Base-by-base conservation (phyloP, 306 rosid species). In the Cicer pinnatifidum region DNA sequence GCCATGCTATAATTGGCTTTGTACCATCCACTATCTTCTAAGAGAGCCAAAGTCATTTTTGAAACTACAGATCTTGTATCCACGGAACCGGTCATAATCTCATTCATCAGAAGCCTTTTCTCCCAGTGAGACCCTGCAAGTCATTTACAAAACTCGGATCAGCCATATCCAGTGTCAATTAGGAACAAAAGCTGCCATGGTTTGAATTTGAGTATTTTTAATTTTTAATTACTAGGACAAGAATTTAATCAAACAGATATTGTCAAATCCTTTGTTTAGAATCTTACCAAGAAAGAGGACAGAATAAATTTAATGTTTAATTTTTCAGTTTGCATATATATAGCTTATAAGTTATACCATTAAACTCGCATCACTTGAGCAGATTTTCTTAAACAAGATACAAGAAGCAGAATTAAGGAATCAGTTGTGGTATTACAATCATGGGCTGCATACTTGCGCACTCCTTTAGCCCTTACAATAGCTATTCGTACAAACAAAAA, bases 21-120 rank as follows among this genome's bases (percentile, higher is more conserved):
- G 83, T 95, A 95, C 99, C 99, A 95, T 81, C 99, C 97, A 50
- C 99, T 95, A 51, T 95, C 99, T 86, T 91, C 99, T 71, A 95
- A 78, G 63, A 95, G 86, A 71, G 99, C 99, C 43, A 95, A 80
- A 12, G 99, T 95, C 99, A 95, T 90, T 88, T 95, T 88, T 46
- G 99, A 95, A 70, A 95, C 99, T 57, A 95, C 97, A 48, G 97
- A 95, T 90, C 92, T 90, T 41, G 99, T 95, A 84, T 95, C 99
- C 38, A 95, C 99, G 48, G 99, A 95, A 75, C 99, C 97, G 11
- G 99, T 95, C 99, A 95, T 91, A 52, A 95, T 95, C 84, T 91
- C 99, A 81, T 95, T 95, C 99, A 95, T 95, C 76, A 95, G 73
- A 74, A 95, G 91, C 87, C 99, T 88, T 78, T 95, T 95, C 72